These are phyloP conservation scores for Hymenoscyphus infarciens DNA, from an alignment of 2,329 filamentous ascomycete genomes.

Conservation along the genomic window DNA sequence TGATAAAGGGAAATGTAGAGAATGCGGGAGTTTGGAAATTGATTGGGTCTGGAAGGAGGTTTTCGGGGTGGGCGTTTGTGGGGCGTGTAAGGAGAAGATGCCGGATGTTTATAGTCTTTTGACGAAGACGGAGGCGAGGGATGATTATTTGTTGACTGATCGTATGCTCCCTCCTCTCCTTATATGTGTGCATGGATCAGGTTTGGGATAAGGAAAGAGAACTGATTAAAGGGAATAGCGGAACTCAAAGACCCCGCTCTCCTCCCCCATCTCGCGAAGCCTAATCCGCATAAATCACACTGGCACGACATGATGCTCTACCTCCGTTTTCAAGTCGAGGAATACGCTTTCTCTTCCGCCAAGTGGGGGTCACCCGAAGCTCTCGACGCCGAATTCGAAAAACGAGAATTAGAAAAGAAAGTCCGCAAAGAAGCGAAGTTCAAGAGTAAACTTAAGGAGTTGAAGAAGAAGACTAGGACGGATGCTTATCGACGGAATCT, in stretches of 20 bases:
- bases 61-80: constrained; percentile 73
- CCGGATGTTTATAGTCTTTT: constrained; percentile 93
- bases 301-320: constrained; percentile 99
- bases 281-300: constrained; percentile 91
- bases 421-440: constrained; percentile 87
- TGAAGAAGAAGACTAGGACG: constrained; percentile 90
- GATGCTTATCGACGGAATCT: constrained; percentile 79
- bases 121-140: constrained; percentile 93
- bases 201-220: too few species aligned
- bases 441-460: constrained; percentile 77
- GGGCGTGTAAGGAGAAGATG: constrained; percentile 78
- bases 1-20: constrained; percentile 69
- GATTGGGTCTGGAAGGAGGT: constrained; percentile 94
- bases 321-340: constrained; percentile 88
- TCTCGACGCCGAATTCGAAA: constrained; percentile 83
- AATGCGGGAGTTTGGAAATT: constrained; percentile 81
- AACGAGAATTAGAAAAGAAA: constrained; percentile 75
- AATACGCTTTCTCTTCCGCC: constrained; percentile 72
- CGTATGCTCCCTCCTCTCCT: constrained; percentile 47
- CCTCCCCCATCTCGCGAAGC: constrained; percentile 80
- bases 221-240: constrained; percentile 45
- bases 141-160: constrained; percentile 94
- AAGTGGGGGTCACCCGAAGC: constrained; percentile 91
- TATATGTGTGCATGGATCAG: neutral
- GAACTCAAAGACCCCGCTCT: constrained; percentile 87